A percentile compares a stretch with the other conserved stretches of the same genome.
Evolutionary conservation across 202 grass and related monocot species (phyloP).

Genomic region (Hordeum pubiflorum): DNA sequence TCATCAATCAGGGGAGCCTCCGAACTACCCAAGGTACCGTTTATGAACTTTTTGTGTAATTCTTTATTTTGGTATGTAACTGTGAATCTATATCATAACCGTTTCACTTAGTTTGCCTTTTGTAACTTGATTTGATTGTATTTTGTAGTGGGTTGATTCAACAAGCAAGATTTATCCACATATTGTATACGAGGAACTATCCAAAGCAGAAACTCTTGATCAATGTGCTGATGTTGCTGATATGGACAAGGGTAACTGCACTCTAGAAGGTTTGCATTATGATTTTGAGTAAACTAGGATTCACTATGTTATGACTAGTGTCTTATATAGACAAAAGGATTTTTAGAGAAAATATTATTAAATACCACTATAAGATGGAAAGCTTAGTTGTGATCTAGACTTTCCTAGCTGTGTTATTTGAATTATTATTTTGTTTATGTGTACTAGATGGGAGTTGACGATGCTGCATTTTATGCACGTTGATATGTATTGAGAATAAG

Average conservation of each 20-base stretch:
- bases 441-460: neutral
- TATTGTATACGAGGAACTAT: constrained; percentile 73
- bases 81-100: constrained; percentile 9
- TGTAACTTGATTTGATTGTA: constrained; percentile 12
- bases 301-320: neutral
- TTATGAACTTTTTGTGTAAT: neutral
- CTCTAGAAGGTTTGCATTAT: constrained; percentile 57
- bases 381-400: neutral
- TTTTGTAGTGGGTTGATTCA: constrained; percentile 60
- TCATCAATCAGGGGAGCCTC: constrained; percentile 87
- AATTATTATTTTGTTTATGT: neutral
- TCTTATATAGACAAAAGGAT: neutral
- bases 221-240: constrained; percentile 28
- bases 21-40: constrained; percentile 72
- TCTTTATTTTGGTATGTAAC: constrained; percentile 16
- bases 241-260: constrained; percentile 40
- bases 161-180: constrained; percentile 62
- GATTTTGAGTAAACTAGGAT: neutral
- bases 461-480: constrained; percentile 5
- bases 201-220: constrained; percentile 57
- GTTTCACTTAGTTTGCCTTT: constrained; percentile 3
- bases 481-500: neutral
- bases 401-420: neutral
- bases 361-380: neutral
- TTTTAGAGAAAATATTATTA: neutral